Conservation (phyloP, 805 yeast species). For the Peterozyma xylosa region DNA sequence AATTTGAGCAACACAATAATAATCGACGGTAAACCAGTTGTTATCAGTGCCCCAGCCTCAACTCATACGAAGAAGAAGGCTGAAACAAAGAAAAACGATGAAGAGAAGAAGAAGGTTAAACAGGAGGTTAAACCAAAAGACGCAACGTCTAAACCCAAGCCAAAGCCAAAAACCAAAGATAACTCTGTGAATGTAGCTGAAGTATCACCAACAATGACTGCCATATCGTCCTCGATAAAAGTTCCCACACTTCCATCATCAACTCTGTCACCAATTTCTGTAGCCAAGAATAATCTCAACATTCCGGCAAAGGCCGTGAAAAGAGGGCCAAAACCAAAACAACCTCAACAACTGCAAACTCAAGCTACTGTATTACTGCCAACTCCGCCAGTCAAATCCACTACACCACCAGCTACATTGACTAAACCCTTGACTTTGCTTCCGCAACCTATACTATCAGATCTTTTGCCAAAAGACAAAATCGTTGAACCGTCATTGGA, state of each 20-base stretch:
- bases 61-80: constrained; percentile 4
- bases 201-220: not conserved
- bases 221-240: not conserved
- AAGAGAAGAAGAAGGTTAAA: constrained; percentile 2
- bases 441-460: constrained; percentile 3
- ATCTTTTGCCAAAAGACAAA: not conserved
- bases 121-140: constrained; percentile 1
- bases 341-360: not conserved
- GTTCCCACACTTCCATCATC: not conserved
- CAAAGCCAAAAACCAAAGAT: not conserved
- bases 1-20: constrained; percentile 5
- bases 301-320: constrained; percentile 1
- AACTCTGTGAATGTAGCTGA: not conserved
- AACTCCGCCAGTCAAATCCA: not conserved
- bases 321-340: constrained; percentile 3
- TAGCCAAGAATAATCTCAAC: not conserved
- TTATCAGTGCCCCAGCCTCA: constrained; percentile 1
- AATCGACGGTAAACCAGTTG: constrained; percentile 7
- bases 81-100: not conserved
- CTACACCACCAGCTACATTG: constrained; percentile 2
- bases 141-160: constrained; percentile 10
- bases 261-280: not conserved
- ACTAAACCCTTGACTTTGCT: constrained; percentile 1
- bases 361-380: no score
- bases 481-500: not conserved